Evolutionary conservation across 345 rosid species (phyloP).

Genomic region (Anastatica hierochuntica): DNA sequence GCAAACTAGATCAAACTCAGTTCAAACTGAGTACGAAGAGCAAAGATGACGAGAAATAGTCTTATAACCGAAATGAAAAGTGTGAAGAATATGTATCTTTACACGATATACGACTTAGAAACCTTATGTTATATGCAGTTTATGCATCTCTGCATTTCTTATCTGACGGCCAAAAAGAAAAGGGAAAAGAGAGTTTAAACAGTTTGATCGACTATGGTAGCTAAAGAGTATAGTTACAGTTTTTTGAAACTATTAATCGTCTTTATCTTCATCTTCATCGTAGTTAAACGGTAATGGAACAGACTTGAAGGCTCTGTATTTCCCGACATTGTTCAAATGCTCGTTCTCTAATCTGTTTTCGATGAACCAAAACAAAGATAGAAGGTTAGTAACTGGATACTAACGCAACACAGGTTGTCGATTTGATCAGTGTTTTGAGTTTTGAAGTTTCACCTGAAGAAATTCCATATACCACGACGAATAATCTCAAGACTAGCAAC

Average conservation of each 20-base stretch:
- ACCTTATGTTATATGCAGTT: too few species aligned
- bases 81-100: too few species aligned
- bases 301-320: conserved; percentile 5
- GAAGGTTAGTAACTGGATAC: not conserved
- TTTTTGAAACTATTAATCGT: not conserved
- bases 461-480: conserved; percentile 70
- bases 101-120: too few species aligned
- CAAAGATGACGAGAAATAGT: too few species aligned
- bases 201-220: too few species aligned
- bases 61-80: too few species aligned
- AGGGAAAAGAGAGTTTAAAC: too few species aligned
- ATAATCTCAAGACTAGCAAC: conserved; percentile 67
- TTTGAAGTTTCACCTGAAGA: conserved; percentile 39
- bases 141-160: too few species aligned
- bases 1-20: too few species aligned
- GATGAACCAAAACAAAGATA: conserved; percentile 8
- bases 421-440: not conserved
- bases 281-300: not conserved
- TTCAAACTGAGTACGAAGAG: too few species aligned
- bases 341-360: conserved; percentile 55
- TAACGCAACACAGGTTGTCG: not conserved
- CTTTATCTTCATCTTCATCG: not conserved
- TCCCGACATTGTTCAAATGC: conserved; percentile 67
- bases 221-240: too few species aligned
- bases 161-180: too few species aligned